These are phyloP conservation scores for Myriosclerotinia scirpicola DNA, from an alignment of 2,329 filamentous ascomycete genomes.

Conservation along the genomic window DNA sequence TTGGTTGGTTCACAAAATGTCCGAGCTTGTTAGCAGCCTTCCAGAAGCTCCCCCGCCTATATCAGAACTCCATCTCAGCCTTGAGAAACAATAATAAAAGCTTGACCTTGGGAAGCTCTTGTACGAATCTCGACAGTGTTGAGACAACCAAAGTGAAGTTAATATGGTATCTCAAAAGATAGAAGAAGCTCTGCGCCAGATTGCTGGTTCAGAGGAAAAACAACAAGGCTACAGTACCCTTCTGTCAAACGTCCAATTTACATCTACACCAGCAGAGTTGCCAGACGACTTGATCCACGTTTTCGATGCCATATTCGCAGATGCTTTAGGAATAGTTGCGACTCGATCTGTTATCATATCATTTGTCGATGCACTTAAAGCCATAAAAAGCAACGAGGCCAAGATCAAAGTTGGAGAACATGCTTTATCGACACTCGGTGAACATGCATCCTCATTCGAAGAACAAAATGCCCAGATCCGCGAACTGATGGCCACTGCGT, in stretches of 20 bases:
- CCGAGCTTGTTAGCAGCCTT: slow-evolving; percentile 2
- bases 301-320: slow-evolving; percentile 40
- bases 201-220: slow-evolving; percentile 46
- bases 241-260: slow-evolving; percentile 44
- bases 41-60: neutral
- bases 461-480: slow-evolving; percentile 81
- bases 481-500: slow-evolving; percentile 77
- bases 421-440: slow-evolving; percentile 65
- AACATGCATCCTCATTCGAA: slow-evolving; percentile 69
- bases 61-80: neutral
- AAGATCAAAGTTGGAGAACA: slow-evolving; percentile 75
- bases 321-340: slow-evolving; percentile 39
- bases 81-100: slow-evolving; percentile 2
- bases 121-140: neutral
- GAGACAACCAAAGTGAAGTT: neutral
- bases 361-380: slow-evolving; percentile 64
- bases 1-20: neutral
- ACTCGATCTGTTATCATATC: slow-evolving; percentile 41
- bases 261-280: slow-evolving; percentile 29
- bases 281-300: slow-evolving; percentile 37
- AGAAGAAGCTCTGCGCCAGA: slow-evolving; percentile 46
- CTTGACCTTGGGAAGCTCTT: neutral
- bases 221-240: slow-evolving; percentile 50
- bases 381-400: slow-evolving; percentile 60
- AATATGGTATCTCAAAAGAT: slow-evolving; percentile 44